These are phyloP conservation scores for Melastoma malabathricum DNA, from an alignment of 345 rosid species.

Conservation along the genomic window DNA sequence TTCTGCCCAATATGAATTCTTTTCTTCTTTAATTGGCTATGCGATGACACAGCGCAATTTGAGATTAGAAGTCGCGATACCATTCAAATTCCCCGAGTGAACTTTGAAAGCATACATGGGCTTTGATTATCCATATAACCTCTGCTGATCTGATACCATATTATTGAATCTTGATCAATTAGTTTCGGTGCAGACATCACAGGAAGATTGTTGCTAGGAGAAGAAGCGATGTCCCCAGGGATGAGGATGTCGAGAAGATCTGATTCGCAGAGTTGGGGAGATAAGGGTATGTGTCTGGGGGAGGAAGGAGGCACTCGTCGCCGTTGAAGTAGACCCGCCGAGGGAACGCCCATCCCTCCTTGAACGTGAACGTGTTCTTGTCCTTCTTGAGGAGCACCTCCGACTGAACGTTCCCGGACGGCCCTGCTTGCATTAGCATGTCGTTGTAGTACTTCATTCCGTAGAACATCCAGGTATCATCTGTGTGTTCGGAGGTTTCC, in stretches of 20 bases:
- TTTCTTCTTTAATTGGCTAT: too few relatives aligned
- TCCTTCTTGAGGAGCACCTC: constrained; percentile 79
- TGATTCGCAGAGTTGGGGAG: constrained; percentile 46
- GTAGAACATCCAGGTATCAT: constrained; percentile 78
- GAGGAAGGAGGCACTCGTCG: constrained; percentile 77
- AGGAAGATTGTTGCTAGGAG: constrained; percentile 17
- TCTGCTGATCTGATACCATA: too few relatives aligned
- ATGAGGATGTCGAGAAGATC: constrained; percentile 13
- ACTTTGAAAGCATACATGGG: too few relatives aligned
- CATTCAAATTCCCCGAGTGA: too few relatives aligned
- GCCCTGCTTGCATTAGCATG: constrained; percentile 79
- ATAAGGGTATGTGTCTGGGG: constrained; percentile 76
- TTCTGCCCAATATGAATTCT: too few relatives aligned
- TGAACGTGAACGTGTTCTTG: constrained; percentile 59
- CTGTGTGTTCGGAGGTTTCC: constrained; percentile 18
- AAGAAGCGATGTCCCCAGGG: constrained; percentile 15
- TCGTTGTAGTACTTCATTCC: constrained; percentile 75
- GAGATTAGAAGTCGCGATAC: too few relatives aligned
- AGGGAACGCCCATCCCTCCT: constrained; percentile 93
- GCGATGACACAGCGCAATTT: too few relatives aligned
- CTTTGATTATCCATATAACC: too few relatives aligned
- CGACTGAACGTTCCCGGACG: constrained; percentile 73
- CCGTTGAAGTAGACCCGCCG: constrained; percentile 86
- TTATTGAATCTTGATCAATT: too few relatives aligned
- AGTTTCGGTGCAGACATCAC: constrained; percentile 11